A percentile compares a stretch with the other conserved stretches of the same genome.
Conservation (phyloP, 805 yeast genomes). For the Clavispora fructus region DNA sequence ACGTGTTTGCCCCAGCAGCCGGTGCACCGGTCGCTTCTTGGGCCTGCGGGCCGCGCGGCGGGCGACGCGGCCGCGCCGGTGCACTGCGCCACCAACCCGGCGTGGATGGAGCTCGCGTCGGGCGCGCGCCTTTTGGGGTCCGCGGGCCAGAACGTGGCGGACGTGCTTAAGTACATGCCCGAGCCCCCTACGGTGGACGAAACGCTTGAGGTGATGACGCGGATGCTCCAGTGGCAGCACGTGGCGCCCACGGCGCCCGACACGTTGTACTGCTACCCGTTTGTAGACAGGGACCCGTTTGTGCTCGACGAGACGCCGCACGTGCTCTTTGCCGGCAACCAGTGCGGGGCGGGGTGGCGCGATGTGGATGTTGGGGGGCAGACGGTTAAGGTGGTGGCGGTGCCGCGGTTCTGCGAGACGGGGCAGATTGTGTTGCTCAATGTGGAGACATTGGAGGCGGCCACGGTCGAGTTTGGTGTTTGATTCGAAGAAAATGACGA, state of each 20-base stretch:
- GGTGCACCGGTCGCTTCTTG: conserved; percentile 71
- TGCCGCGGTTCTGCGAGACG: conserved; percentile 67
- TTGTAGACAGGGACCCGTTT: conserved; percentile 72
- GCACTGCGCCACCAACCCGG: conserved; percentile 54
- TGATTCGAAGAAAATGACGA: conserved; percentile 41
- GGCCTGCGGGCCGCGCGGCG: conserved; percentile 37
- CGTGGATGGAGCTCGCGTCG: conserved; percentile 53
- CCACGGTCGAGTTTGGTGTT: background rate
- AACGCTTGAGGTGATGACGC: conserved; percentile 41
- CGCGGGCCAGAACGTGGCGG: conserved; percentile 81
- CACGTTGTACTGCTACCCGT: conserved; percentile 88
- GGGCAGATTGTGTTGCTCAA: conserved; percentile 64
- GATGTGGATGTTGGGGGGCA: conserved; percentile 26
- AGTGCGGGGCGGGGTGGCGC: conserved; percentile 52
- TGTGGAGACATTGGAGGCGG: conserved; percentile 49
- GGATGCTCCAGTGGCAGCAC: conserved; percentile 77
- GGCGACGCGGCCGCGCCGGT: conserved; percentile 32
- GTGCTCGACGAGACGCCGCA: conserved; percentile 76
- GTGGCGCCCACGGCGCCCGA: conserved; percentile 95
- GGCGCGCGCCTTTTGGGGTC: conserved; percentile 62
- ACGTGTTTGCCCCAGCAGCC: conserved; percentile 85
- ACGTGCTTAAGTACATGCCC: conserved; percentile 61
- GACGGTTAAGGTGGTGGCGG: conserved; percentile 49
- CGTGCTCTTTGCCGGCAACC: conserved; percentile 84
- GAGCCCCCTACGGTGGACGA: conserved; percentile 23